These are phyloP conservation scores for Cladosporium austrohemisphaericum DNA, from an alignment of 2,329 filamentous ascomycete genomes.

Conservation along the genomic window DNA sequence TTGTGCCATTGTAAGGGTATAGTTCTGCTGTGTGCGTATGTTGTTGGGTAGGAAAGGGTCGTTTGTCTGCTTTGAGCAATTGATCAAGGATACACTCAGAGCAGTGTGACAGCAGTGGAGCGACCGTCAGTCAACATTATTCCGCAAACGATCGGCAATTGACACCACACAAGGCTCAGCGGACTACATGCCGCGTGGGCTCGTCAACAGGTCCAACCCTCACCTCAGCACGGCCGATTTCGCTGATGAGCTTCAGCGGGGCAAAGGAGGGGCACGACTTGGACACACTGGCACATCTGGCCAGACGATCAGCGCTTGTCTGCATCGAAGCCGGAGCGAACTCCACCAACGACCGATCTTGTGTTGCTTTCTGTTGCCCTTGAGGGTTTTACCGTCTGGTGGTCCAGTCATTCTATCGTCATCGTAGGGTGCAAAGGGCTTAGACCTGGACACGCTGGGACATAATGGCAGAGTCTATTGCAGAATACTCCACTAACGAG, in stretches of 20 bases:
- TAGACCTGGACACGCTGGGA: too few species aligned
- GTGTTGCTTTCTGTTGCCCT: too few species aligned
- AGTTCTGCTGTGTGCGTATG: too few species aligned
- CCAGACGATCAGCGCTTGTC: constrained; percentile 4
- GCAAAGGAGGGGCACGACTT: constrained; percentile 3
- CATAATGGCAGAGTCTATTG: constrained; percentile 9
- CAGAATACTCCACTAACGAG: neutral
- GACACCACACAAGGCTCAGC: constrained; percentile 4
- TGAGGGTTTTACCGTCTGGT: neutral
- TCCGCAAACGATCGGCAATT: constrained; percentile 12
- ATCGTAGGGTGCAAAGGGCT: constrained; percentile 6
- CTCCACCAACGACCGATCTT: constrained; percentile 1
- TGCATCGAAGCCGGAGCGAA: neutral
- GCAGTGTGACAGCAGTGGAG: neutral
- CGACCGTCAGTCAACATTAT: constrained; percentile 7
- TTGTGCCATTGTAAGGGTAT: constrained; percentile 24
- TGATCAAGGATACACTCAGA: neutral
- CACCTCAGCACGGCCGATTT: neutral
- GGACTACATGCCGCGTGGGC: neutral
- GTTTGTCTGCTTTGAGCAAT: neutral
- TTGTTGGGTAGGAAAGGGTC: neutral
- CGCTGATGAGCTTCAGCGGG: constrained; percentile 1
- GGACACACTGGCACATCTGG: neutral
- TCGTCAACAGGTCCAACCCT: neutral
- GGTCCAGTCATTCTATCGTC: constrained; percentile 11